Conservation (phyloP, 2,329 filamentous ascomycete genomes). For the Fusarium globosum region DNA sequence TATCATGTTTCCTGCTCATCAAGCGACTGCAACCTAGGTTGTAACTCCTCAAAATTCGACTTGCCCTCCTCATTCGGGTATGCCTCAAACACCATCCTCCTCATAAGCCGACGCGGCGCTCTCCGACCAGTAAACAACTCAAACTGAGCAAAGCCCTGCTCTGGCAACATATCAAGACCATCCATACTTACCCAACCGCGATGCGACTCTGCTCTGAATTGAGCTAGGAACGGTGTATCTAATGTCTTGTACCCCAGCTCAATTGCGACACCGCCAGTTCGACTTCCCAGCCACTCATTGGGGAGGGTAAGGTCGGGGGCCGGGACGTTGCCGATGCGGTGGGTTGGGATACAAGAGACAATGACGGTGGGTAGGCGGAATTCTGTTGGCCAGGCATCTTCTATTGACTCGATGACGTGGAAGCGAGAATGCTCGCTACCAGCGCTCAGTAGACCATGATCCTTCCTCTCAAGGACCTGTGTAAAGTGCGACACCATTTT, state of each 20-base stretch:
- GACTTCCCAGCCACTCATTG: constrained; percentile 74
- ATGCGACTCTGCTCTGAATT: constrained; percentile 69
- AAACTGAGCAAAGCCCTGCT: constrained; percentile 85
- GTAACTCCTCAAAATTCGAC: constrained; percentile 54
- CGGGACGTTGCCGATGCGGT: constrained; percentile 70
- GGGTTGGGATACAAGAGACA: constrained; percentile 79
- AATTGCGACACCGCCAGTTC: constrained; percentile 79
- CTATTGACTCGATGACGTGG: constrained; percentile 67
- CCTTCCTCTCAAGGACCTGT: constrained; percentile 59
- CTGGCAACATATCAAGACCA: constrained; percentile 78
- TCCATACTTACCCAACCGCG: constrained; percentile 80
- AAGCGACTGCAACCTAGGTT: constrained; percentile 45
- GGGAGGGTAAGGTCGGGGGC: constrained; percentile 78
- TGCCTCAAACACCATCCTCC: constrained; percentile 67
- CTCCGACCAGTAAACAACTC: constrained; percentile 78
- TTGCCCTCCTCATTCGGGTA: constrained; percentile 57
- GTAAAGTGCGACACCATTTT: constrained; percentile 77
- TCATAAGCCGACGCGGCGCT: constrained; percentile 71
- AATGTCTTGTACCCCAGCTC: constrained; percentile 81
- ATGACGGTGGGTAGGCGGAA: constrained; percentile 77
- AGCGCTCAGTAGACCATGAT: constrained; percentile 56
- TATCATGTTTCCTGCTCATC: constrained; percentile 43
- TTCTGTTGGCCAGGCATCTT: constrained; percentile 72
- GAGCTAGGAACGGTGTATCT: constrained; percentile 75
- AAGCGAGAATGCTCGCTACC: constrained; percentile 60